A percentile compares a stretch with the other conserved stretches of the same genome.
Conservation (phyloP, 768 basidiomycete genomes). For the Boletus bicolor region DNA sequence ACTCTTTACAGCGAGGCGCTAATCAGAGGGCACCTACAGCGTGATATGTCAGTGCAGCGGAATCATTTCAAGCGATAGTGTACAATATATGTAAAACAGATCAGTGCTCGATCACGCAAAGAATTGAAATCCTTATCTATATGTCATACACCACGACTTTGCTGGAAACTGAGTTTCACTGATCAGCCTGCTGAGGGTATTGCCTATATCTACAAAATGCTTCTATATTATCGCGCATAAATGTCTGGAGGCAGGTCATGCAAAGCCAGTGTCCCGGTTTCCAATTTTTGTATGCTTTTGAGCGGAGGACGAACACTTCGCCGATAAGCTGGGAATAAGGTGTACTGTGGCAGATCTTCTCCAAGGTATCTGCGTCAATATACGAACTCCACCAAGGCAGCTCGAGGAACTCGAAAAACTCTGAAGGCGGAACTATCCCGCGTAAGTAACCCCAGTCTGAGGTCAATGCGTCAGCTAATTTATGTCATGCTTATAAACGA, state of each 20-base stretch:
- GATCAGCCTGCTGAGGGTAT: neutral
- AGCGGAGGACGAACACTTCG: constrained; percentile 2
- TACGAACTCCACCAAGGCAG: constrained; percentile 18
- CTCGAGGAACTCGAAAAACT: constrained; percentile 9
- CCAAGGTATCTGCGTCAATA: neutral
- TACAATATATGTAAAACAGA: neutral
- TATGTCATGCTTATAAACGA: neutral
- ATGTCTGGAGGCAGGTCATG: constrained; percentile 6
- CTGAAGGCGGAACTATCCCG: constrained; percentile 10
- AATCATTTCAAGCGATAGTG: neutral
- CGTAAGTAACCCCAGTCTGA: constrained; percentile 20
- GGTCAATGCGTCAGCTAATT: neutral
- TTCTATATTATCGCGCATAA: constrained; percentile 11
- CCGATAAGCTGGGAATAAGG: constrained; percentile 10
- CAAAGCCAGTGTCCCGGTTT: constrained; percentile 12
- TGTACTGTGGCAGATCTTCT: constrained; percentile 1
- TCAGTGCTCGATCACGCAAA: neutral
- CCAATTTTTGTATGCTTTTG: constrained; percentile 6
- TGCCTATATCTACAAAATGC: neutral
- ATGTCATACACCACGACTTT: neutral
- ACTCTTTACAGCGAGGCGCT: neutral
- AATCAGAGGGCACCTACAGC: neutral
- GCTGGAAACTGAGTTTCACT: neutral
- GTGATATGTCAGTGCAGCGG: neutral
- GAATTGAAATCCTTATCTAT: neutral